Evolutionary conservation across 768 basidiomycete genomes (phyloP).

Genomic region (Russula sp.): DNA sequence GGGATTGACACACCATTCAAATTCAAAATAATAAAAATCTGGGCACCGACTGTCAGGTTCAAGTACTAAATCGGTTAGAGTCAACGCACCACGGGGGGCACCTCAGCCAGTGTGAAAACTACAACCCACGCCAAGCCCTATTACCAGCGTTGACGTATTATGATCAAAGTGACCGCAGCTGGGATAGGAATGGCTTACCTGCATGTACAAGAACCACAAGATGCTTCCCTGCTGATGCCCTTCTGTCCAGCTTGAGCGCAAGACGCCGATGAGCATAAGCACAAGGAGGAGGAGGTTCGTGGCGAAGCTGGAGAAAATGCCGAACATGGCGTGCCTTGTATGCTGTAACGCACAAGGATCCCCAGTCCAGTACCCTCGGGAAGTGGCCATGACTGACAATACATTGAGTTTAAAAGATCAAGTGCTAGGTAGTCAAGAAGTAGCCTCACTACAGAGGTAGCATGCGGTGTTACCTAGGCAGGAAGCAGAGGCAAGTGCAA

Average conservation of each 20-base stretch:
- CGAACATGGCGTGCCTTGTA: neutral
- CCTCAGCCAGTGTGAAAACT: neutral
- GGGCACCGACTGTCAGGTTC: neutral
- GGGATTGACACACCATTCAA: neutral
- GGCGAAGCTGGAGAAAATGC: neutral
- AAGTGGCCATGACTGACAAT: neutral
- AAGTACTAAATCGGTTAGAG: neutral
- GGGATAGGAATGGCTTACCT: neutral
- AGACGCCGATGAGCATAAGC: conserved; percentile 4
- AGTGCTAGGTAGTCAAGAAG: neutral
- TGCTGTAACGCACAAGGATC: neutral
- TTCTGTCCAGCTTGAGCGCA: neutral
- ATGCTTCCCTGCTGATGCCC: neutral
- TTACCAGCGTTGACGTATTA: neutral
- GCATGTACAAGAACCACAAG: conserved; percentile 4
- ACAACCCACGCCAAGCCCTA: conserved; percentile 4
- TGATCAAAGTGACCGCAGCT: neutral
- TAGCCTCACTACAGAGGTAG: neutral
- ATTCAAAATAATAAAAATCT: conserved; percentile 5
- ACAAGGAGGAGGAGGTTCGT: neutral
- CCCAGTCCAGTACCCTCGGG: neutral
- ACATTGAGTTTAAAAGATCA: neutral
- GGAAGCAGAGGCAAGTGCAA: neutral
- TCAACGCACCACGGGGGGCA: neutral
- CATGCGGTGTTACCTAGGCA: neutral